phyloP scores from a whole-genome alignment of 768 basidiomycete genomes.

The Dacryopinax primogenitus region DNA sequence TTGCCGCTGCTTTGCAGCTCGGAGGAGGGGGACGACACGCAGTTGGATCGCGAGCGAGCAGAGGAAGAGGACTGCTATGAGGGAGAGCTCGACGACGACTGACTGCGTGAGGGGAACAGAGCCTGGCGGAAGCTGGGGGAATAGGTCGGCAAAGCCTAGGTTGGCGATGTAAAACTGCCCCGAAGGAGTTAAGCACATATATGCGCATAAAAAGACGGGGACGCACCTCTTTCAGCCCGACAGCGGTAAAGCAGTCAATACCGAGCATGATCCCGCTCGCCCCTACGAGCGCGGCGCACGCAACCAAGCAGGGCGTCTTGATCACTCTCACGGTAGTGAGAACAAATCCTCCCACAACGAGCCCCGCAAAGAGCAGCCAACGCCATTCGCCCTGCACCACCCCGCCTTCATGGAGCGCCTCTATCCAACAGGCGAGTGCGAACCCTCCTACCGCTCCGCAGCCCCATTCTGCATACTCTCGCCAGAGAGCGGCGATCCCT shows the following conservation, averaged over 20 bases:
- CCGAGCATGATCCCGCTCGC: constrained; percentile 84
- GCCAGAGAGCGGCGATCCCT: constrained; percentile 80
- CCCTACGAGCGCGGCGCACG: constrained; percentile 81
- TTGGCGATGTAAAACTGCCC: constrained; percentile 92
- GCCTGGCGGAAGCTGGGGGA: constrained; percentile 57
- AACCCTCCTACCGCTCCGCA: constrained; percentile 67
- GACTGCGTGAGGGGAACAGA: constrained; percentile 72
- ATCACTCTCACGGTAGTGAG: constrained; percentile 74
- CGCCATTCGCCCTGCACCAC: constrained; percentile 43
- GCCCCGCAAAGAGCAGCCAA: constrained; percentile 79
- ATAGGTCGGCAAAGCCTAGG: constrained; percentile 68
- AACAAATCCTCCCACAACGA: constrained; percentile 70
- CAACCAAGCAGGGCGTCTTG: constrained; percentile 75
- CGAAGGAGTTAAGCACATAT: constrained; percentile 4
- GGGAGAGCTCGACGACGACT: constrained; percentile 87
- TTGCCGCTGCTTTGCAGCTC: constrained; percentile 49
- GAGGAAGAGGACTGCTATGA: constrained; percentile 68
- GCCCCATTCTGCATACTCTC: constrained; percentile 75
- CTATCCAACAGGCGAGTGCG: constrained; percentile 73
- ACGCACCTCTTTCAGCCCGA: constrained; percentile 80
- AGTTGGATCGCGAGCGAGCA: constrained; percentile 86
- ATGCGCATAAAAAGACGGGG: constrained; percentile 3
- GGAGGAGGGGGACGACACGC: constrained; percentile 64
- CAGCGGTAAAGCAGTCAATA: constrained; percentile 85
- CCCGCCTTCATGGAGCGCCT: constrained; percentile 72